phyloP scores from a whole-genome alignment of 2,329 filamentous ascomycete genomes.

The Thelonectria blattea region DNA sequence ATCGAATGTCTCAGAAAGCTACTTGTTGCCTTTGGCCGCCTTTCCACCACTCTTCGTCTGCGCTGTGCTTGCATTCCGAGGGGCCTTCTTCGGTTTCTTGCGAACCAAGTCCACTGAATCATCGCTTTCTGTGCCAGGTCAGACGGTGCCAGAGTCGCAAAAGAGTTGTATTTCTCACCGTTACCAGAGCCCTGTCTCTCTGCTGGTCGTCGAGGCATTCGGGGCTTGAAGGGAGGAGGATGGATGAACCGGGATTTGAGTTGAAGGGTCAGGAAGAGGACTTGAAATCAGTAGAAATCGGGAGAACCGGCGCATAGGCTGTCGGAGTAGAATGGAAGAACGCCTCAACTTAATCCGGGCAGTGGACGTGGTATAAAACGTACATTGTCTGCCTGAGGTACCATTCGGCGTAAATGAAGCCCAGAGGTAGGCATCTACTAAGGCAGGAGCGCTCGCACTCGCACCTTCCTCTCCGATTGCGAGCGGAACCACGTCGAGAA shows the following conservation, averaged over 20 bases:
- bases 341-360: too few species aligned
- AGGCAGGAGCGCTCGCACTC: conserved; percentile 3
- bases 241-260: neutral
- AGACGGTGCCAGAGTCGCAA: neutral
- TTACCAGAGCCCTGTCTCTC: conserved; percentile 35
- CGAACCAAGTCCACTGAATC: conserved; percentile 15
- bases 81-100: conserved; percentile 23
- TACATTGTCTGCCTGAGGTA: conserved; percentile 1
- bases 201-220: conserved; percentile 38
- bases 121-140: conserved; percentile 23
- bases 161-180: conserved; percentile 21
- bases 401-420: neutral
- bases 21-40: neutral
- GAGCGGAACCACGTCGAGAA: conserved; percentile 3
- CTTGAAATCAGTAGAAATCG: too few species aligned
- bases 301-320: too few species aligned
- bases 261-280: neutral
- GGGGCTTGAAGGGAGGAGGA: neutral
- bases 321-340: too few species aligned
- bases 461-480: conserved; percentile 17
- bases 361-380: neutral
- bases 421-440: too few species aligned
- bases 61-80: conserved; percentile 18
- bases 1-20: neutral
- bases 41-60: conserved; percentile 1